Evolutionary conservation across 2,329 filamentous ascomycete species (phyloP).

Genomic region (Ascochyta viciae-villosae): DNA sequence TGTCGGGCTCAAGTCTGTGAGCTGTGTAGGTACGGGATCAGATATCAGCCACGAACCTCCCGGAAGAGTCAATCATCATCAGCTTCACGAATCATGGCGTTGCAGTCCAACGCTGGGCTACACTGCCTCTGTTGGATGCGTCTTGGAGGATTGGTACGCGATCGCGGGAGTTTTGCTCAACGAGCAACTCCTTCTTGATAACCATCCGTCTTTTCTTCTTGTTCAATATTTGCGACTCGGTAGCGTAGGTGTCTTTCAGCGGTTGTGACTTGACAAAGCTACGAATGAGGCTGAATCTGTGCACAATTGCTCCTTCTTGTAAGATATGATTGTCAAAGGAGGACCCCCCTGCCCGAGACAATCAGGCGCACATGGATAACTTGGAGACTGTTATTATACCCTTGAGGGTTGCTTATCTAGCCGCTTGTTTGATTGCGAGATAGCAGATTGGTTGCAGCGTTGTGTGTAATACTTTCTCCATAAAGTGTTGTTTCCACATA

Average conservation of each 20-base stretch:
- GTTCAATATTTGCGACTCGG: constrained; percentile 2
- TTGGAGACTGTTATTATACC: constrained; percentile 33
- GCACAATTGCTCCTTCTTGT: constrained; percentile 16
- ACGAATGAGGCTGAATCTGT: constrained; percentile 2
- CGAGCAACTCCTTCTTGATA: background rate
- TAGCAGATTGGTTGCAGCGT: constrained; percentile 8
- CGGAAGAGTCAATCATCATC: constrained; percentile 4
- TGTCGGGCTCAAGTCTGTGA: constrained; percentile 2
- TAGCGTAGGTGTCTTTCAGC: constrained; percentile 10
- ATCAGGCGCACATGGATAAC: constrained; percentile 22
- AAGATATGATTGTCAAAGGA: constrained; percentile 19
- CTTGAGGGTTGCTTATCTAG: constrained; percentile 26
- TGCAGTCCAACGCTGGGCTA: constrained; percentile 7
- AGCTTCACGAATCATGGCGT: background rate
- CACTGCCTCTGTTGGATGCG: constrained; percentile 10
- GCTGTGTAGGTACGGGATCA: constrained; percentile 10
- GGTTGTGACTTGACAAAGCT: constrained; percentile 1
- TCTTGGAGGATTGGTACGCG: background rate
- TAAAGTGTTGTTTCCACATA: too few species aligned
- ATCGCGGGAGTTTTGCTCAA: background rate
- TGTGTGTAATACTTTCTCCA: too few species aligned
- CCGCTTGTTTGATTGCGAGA: background rate
- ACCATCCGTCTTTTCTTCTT: constrained; percentile 4
- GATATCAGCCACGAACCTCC: background rate
- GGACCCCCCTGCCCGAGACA: background rate